These are phyloP conservation scores for Spathaspora gorwiae DNA, from an alignment of 805 yeast genomes.

Conservation along the genomic window DNA sequence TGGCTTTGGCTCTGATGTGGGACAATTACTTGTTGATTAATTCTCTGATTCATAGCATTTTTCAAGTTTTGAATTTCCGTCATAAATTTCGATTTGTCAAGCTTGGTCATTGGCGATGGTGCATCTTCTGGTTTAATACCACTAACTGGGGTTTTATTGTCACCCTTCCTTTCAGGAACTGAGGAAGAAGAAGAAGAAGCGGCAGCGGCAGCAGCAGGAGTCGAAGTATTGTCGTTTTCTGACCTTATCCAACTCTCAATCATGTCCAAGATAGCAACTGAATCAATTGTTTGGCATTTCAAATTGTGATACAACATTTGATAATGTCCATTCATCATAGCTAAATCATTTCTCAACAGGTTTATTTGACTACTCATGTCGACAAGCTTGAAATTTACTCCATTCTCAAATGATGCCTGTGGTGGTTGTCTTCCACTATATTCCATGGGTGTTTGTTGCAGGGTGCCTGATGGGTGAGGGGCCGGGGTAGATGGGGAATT, in stretches of 20 bases:
- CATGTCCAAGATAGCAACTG: constrained; percentile 48
- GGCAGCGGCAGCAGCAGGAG: not conserved
- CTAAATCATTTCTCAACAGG: constrained; percentile 39
- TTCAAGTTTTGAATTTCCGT: constrained; percentile 1
- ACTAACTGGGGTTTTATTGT: not conserved
- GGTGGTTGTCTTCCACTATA: constrained; percentile 4
- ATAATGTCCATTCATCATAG: constrained; percentile 39
- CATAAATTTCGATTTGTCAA: not conserved
- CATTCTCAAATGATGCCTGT: constrained; percentile 13
- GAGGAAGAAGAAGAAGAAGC: not conserved
- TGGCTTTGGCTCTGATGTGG: constrained; percentile 2
- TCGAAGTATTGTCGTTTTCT: constrained; percentile 3
- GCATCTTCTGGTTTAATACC: not conserved
- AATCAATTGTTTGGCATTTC: constrained; percentile 47
- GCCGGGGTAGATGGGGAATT: constrained; percentile 5
- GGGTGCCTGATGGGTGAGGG: constrained; percentile 6
- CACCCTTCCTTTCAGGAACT: constrained; percentile 3
- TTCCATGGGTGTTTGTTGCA: constrained; percentile 3
- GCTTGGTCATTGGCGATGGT: not conserved
- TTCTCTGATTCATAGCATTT: not conserved
- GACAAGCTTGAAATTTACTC: constrained; percentile 17
- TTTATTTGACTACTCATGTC: constrained; percentile 37
- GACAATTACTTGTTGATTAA: constrained; percentile 3
- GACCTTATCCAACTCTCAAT: constrained; percentile 22
- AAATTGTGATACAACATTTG: constrained; percentile 47